Evolutionary conservation across 1,139 yeast genomes (phyloP), one percentile per base, ranked within the genome.

Genomic region (Sugiyamaella japonica): DNA sequence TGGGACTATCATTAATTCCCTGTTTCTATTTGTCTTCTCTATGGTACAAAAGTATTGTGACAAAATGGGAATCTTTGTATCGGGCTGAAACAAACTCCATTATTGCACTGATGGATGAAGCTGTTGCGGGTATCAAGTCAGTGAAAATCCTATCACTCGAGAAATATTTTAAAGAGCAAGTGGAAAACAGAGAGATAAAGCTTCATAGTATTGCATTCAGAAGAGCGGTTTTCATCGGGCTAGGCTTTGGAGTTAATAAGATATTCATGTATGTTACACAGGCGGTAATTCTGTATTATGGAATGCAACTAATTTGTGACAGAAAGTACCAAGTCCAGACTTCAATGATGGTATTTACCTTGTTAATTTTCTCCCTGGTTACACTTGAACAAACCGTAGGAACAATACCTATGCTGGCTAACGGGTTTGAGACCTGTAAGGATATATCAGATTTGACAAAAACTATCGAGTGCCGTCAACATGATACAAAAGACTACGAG

Each of bases 1-100:
- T 89, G 1, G 95, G 96, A 1, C 63, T 90, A 8, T 77, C 96
- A 0, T 76, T 90, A 67, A 78, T 87, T 8, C 95, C 96, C 0
- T 61, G 82, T 25, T 82, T 86, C 54, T 69, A 78, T 2, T 16
- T 80, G 0, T 70, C 82, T 5, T 80, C 89, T 3, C 69, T 73
- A 1, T 53, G 77, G 1, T 86, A 84, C 66, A 82, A 89, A 1
- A 60, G 65, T 1, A 48, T 83, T 1, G 69, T 85, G 51, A 81
- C 80, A 59, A 66, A 62, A 9, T 75, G 78, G 64, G 97, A 91
- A 68, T 75, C 79, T 29, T 60, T 63, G 0, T 85, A 88, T 68
- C 84, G 88, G 64, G 74, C 75, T n/a, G 66, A 74, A 2, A 76
- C 85, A 38, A 82, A 84, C 1, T 69, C 67, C 1, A 39, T 54